Evolutionary conservation across 2,329 filamentous ascomycete species (phyloP).

Genomic region (Dothideomycetes sp.): DNA sequence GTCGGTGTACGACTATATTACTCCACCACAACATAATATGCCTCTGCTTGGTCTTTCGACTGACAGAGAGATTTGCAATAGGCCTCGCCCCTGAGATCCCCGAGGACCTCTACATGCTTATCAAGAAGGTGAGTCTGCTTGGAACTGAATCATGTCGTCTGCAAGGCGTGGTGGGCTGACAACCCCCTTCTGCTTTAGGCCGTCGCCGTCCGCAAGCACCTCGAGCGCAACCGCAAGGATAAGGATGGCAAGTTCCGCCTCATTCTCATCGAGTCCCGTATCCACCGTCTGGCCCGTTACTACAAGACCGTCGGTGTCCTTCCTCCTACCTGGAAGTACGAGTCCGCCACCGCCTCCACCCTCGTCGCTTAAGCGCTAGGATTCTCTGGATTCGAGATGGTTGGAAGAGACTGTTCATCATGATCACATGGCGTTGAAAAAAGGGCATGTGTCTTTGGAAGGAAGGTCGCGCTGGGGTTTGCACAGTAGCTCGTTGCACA

Average conservation of each 20-base stretch:
- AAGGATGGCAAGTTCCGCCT: constrained; percentile 99
- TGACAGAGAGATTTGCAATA: constrained; percentile 46
- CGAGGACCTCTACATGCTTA: constrained; percentile 99
- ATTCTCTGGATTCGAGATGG: constrained; percentile 1
- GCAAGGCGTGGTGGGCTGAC: constrained; percentile 7
- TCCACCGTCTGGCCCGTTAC: constrained; percentile 98
- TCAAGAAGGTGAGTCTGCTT: constrained; percentile 92
- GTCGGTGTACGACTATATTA: constrained; percentile 5
- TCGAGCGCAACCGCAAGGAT: constrained; percentile 99
- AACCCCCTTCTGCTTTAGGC: constrained; percentile 47
- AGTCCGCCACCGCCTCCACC: constrained; percentile 92
- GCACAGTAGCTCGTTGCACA: constrained; percentile 12
- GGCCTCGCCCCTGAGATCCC: constrained; percentile 97
- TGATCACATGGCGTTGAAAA: constrained; percentile 14
- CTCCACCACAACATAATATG: constrained; percentile 24
- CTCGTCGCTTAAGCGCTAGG: constrained; percentile 77
- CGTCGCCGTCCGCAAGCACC: constrained; percentile 98
- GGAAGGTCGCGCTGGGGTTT: constrained; percentile 6
- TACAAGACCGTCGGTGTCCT: constrained; percentile 90
- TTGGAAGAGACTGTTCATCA: constrained; percentile 4
- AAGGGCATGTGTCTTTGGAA: constrained; percentile 14
- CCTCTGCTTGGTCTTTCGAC: constrained; percentile 35
- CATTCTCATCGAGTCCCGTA: constrained; percentile 99
- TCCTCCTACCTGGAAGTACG: constrained; percentile 96
- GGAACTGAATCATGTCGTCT: neutral